A percentile compares a stretch with the other conserved stretches of the same genome.
phyloP scores from a whole-genome alignment of 768 basidiomycete genomes.

The Tylopilus vinaceipallidus region DNA sequence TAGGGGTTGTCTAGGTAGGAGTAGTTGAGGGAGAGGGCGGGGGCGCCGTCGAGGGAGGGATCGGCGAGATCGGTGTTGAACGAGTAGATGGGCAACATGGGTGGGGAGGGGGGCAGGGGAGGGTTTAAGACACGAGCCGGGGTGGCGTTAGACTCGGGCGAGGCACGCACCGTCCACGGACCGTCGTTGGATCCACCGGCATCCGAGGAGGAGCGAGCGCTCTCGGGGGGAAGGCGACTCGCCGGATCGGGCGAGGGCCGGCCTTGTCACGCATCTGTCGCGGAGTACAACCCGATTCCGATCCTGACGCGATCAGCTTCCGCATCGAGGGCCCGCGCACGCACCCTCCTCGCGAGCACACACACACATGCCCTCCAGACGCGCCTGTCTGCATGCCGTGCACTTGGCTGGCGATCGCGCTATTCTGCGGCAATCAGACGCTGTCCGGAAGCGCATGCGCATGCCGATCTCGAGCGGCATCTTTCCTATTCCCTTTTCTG shows the following conservation, averaged over 20 bases:
- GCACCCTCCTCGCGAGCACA: neutral
- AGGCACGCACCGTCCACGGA: conserved; percentile 3
- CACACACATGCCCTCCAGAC: neutral
- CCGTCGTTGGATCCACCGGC: conserved; percentile 8
- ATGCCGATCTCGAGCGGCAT: conserved; percentile 18
- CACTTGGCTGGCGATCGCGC: neutral
- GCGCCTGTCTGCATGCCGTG: neutral
- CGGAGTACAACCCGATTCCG: conserved; percentile 25
- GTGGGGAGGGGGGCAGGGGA: too few species aligned
- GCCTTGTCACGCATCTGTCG: conserved; percentile 7
- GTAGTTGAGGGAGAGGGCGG: conserved; percentile 10
- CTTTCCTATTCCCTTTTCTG: conserved; percentile 14
- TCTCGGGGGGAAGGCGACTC: neutral
- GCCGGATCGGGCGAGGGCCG: conserved; percentile 2
- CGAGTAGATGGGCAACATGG: conserved; percentile 10
- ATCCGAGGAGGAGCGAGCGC: conserved; percentile 27
- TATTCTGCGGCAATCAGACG: neutral
- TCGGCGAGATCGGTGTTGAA: conserved; percentile 16
- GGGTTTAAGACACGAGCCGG: conserved; percentile 5
- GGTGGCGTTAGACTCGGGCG: neutral
- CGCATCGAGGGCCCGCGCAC: conserved; percentile 5
- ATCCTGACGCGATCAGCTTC: conserved; percentile 25
- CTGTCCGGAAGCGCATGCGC: conserved; percentile 2
- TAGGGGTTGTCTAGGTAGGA: conserved; percentile 15
- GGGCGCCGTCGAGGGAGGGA: conserved; percentile 1